Conservation (phyloP, 495 filamentous ascomycete genomes). For the Penicillium steckii region DNA sequence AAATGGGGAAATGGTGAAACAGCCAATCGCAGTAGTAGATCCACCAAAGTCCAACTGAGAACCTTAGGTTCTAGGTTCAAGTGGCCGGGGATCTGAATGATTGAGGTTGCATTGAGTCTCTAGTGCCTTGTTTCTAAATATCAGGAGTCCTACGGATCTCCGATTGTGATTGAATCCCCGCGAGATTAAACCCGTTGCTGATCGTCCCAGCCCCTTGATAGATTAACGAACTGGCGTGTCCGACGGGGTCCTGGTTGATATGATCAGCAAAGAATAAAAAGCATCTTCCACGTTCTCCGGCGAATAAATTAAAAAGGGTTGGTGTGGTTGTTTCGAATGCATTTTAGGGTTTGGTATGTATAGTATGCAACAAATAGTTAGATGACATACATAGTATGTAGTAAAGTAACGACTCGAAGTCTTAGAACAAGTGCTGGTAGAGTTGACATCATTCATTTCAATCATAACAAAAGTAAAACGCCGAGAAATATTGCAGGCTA, state of each 20-base stretch:
- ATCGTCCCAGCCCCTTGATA: constrained; percentile 9
- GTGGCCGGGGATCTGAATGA: background rate
- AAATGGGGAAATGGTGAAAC: background rate
- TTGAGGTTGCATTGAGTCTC: constrained; percentile 22
- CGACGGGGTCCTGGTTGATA: background rate
- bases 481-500: no score
- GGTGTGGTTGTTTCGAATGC: background rate
- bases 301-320: constrained; percentile 2
- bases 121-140: background rate
- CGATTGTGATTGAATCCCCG: constrained; percentile 10
- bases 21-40: constrained; percentile 1
- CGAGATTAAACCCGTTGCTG: constrained; percentile 18
- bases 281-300: constrained; percentile 6
- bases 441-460: constrained; percentile 1
- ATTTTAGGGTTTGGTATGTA: background rate
- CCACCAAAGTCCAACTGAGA: background rate
- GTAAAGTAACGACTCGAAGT: background rate
- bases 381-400: background rate
- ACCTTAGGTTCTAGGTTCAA: background rate
- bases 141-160: constrained; percentile 18
- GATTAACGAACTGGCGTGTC: background rate
- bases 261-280: background rate
- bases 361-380: no score
- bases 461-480: background rate
- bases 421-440: background rate